Conservation (phyloP, 1,139 yeast species). For the Kodamaea derodonti region DNA sequence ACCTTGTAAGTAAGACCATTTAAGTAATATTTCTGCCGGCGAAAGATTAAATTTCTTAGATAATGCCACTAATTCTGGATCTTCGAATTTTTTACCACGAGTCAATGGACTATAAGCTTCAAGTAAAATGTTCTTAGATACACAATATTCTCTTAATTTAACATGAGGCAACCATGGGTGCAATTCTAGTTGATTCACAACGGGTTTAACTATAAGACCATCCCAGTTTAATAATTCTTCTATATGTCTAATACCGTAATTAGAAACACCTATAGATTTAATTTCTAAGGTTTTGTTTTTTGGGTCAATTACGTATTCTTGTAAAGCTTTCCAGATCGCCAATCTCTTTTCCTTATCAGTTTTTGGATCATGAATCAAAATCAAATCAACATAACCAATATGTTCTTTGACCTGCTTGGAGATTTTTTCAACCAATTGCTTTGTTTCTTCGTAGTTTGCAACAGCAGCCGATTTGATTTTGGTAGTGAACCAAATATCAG, state of each 20-base stretch:
- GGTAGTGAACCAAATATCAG: slow-evolving; percentile 36
- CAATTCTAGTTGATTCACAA: slow-evolving; percentile 42
- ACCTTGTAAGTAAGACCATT: slow-evolving; percentile 48
- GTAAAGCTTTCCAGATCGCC: slow-evolving; percentile 40
- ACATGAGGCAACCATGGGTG: slow-evolving; percentile 45
- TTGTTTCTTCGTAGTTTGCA: slow-evolving; percentile 20
- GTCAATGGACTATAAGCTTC: slow-evolving; percentile 75
- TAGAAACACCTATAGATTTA: slow-evolving; percentile 16
- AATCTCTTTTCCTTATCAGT: slow-evolving; percentile 28
- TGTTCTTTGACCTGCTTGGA: slow-evolving; percentile 24
- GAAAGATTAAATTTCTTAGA: slow-evolving; percentile 21
- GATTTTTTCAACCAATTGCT: slow-evolving; percentile 15
- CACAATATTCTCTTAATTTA: slow-evolving; percentile 34
- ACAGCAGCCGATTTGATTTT: slow-evolving; percentile 17
- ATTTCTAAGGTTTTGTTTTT: slow-evolving; percentile 25
- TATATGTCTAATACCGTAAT: slow-evolving; percentile 26
- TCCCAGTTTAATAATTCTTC: slow-evolving; percentile 35
- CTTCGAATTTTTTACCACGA: slow-evolving; percentile 52
- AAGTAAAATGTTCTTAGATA: slow-evolving; percentile 40
- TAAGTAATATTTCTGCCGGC: slow-evolving; percentile 28
- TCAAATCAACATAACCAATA: slow-evolving; percentile 23
- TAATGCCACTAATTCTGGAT: slow-evolving; percentile 40
- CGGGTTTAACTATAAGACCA: slow-evolving; percentile 35
- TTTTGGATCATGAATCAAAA: slow-evolving; percentile 7
- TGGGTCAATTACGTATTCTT: slow-evolving; percentile 30